A percentile compares a stretch with the other conserved stretches of the same genome.
phyloP scores from a whole-genome alignment of 2,329 filamentous ascomycete genomes.

The Phaeophleospora eucalypticola region DNA sequence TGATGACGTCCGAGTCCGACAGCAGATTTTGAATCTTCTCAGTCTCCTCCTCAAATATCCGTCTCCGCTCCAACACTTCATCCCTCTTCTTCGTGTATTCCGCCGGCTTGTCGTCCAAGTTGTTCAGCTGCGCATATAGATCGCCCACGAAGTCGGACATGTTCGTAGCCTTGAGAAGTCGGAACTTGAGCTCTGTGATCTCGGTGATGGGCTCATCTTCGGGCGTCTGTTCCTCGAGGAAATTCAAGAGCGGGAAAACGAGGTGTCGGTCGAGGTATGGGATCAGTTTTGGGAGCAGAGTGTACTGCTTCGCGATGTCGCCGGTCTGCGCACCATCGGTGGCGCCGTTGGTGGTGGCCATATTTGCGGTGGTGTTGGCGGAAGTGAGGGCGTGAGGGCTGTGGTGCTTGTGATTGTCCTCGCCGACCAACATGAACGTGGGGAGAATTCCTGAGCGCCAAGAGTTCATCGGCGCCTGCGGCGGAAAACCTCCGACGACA shows the following conservation, averaged over 20 bases:
- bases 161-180: conserved; percentile 93
- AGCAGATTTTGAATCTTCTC: conserved; percentile 83
- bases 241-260: conserved; percentile 94
- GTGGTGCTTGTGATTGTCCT: conserved; percentile 2
- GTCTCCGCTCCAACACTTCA: conserved; percentile 76
- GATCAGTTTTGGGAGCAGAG: conserved; percentile 83
- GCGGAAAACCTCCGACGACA: neutral
- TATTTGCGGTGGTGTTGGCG: conserved; percentile 3
- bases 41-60: conserved; percentile 81
- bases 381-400: neutral
- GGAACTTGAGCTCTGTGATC: conserved; percentile 82
- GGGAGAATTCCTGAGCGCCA: neutral
- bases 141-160: conserved; percentile 98
- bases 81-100: conserved; percentile 89
- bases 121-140: conserved; percentile 84
- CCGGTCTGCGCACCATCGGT: conserved; percentile 33
- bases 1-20: conserved; percentile 83
- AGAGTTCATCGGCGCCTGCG: neutral
- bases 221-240: conserved; percentile 72
- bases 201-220: conserved; percentile 72
- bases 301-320: conserved; percentile 61
- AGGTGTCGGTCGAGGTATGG: conserved; percentile 91
- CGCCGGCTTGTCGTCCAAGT: conserved; percentile 69
- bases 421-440: neutral
- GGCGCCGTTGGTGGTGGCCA: conserved; percentile 8